Evolutionary conservation across 2,329 filamentous ascomycete species (phyloP), one percentile per base, ranked within the genome.

Genomic region (Pyricularia sp.): DNA sequence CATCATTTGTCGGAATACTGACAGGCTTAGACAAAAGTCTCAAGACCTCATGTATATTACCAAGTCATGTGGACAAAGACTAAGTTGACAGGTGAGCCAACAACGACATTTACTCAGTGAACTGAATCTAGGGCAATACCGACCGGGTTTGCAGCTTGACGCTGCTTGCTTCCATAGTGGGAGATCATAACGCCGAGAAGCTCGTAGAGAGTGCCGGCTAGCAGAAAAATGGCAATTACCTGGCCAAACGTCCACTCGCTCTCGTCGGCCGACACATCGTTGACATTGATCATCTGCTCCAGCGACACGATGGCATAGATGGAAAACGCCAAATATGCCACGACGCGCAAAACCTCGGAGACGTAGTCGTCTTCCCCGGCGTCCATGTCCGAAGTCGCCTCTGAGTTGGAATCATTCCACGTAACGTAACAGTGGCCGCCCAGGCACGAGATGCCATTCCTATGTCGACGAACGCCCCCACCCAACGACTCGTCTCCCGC

Each of bases 201-300:
- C 65, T 67, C 66, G 33, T 67, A 67, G 12, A 61, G 28, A 20
- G 66, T 59, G 11, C 66, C 66, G 12, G 28, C 42, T 20, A 67
- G 26, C 3, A 67, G 23, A 14, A 67, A 67, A n/a, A 67, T 59
- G 26, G 66, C 55, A 30, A 67, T 67, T 20, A 67, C 25, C 66
- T 67, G 66, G 1, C 66, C 66, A 59, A 67, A 67, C 6, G 25
- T 67, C 66, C 66, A 67, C n/a, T 67, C 66, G 14, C 25, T 28
- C 66, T 67, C 66, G 55, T 67, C 55, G 17, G 58, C n/a, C 3
- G 50, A 10, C 17, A 67, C 36, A 7, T 67, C 20, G 66, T 67
- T 67, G 23, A 28, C 50, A n/a, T 61, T n/a, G 26, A 63, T 67
- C 55, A 63, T 67, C 28, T 67, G 28, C 50, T 67, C 66, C 26